These are phyloP conservation scores for Claviceps humidiphila DNA, from an alignment of 2,329 filamentous ascomycete genomes.

Conservation along the genomic window DNA sequence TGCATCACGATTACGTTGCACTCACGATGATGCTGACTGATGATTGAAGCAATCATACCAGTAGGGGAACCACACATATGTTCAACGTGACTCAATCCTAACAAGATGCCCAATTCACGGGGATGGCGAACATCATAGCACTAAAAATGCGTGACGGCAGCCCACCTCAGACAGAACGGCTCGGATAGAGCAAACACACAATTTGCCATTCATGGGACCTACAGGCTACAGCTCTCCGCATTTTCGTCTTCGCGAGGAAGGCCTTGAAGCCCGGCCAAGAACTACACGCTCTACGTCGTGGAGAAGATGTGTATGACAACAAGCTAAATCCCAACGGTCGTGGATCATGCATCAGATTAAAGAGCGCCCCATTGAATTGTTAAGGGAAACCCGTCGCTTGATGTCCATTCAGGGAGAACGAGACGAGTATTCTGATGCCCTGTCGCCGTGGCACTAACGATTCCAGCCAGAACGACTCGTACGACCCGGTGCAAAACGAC, in stretches of 20 bases:
- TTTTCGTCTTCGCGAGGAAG: no score
- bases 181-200: no score
- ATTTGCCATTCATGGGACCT: no score
- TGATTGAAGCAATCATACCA: conserved; percentile 26
- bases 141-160: no score
- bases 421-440: conserved; percentile 27
- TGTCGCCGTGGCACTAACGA: conserved; percentile 15
- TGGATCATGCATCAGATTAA: conserved; percentile 32
- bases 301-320: background rate
- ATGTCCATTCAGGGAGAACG: conserved; percentile 25
- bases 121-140: no score
- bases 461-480: conserved; percentile 3
- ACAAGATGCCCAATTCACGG: no score
- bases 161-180: no score
- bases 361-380: conserved; percentile 29
- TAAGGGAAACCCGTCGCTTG: conserved; percentile 31
- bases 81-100: conserved; percentile 24
- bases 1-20: conserved; percentile 23
- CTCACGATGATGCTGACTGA: conserved; percentile 32
- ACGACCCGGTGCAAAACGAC: conserved; percentile 16
- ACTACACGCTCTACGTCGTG: background rate
- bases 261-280: no score
- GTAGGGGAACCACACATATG: conserved; percentile 27
- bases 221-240: no score
- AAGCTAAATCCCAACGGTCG: no score